These are phyloP conservation scores for Didymella exigua DNA, from an alignment of 2,329 filamentous ascomycete genomes.

Conservation along the genomic window DNA sequence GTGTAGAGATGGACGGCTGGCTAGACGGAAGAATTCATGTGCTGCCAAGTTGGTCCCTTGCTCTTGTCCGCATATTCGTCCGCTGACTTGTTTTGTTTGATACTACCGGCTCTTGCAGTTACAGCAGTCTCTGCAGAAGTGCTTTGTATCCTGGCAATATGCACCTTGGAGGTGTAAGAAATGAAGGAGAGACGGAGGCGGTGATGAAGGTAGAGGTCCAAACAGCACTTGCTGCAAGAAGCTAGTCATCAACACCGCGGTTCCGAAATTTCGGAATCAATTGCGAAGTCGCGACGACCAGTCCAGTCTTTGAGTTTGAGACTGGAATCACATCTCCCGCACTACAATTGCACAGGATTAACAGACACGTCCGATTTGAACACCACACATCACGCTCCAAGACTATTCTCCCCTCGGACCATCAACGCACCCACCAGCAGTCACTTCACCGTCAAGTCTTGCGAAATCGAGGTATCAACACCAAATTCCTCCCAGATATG, in stretches of 20 bases:
- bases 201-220: background rate
- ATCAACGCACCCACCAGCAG: no score
- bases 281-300: background rate
- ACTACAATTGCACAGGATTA: background rate
- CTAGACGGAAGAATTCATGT: slow-evolving; percentile 8
- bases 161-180: background rate
- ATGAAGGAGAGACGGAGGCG: background rate
- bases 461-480: no score
- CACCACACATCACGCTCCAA: no score
- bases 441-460: no score
- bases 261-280: slow-evolving; percentile 15
- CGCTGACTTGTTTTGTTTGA: background rate
- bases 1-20: background rate
- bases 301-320: background rate
- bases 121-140: background rate
- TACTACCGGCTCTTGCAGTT: background rate
- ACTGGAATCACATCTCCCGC: no score
- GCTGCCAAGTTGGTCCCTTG: slow-evolving; percentile 17
- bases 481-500: slow-evolving; percentile 34
- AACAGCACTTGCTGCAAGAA: slow-evolving; percentile 5
- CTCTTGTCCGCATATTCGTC: slow-evolving; percentile 13
- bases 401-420: no score
- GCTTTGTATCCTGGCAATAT: background rate
- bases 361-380: no score
- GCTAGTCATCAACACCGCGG: slow-evolving; percentile 5